phyloP scores from a whole-genome alignment of 179 eudicot genomes.

The Gypsophila paniculata region DNA sequence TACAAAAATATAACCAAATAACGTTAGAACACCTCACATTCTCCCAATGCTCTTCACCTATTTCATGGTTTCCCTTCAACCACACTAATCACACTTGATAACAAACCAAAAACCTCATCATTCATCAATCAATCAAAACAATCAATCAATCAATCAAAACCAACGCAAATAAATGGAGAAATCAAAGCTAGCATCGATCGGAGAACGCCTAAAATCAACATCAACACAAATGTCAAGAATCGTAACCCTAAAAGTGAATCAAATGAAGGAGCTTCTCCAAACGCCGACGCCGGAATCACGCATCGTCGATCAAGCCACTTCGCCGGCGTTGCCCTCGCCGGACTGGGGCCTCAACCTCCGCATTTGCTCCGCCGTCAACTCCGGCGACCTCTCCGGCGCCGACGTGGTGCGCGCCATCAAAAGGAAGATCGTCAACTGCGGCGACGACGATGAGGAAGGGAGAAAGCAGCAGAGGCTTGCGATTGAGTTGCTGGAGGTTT shows the following conservation, averaged over 20 bases:
- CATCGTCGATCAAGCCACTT: slow-evolving; percentile 82
- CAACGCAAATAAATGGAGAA: slow-evolving; percentile 29
- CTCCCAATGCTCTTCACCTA: too few species aligned
- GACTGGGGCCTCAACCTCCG: slow-evolving; percentile 84
- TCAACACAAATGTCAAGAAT: slow-evolving; percentile 62
- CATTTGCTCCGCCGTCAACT: slow-evolving; percentile 61
- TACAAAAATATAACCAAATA: too few species aligned
- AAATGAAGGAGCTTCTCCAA: slow-evolving; percentile 62
- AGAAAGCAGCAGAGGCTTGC: slow-evolving; percentile 39
- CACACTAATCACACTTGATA: too few species aligned
- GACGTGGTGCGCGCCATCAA: slow-evolving; percentile 68
- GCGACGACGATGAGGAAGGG: slow-evolving; percentile 27
- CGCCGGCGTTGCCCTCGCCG: slow-evolving; percentile 50
- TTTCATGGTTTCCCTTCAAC: too few species aligned
- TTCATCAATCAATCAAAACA: not conserved
- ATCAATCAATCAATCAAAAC: not conserved
- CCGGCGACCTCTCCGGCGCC: slow-evolving; percentile 50
- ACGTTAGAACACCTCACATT: too few species aligned
- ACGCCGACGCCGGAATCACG: slow-evolving; percentile 75
- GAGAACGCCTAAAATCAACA: slow-evolving; percentile 63
- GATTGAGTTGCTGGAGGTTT: slow-evolving; percentile 67
- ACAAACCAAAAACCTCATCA: not conserved
- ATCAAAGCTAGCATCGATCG: slow-evolving; percentile 60
- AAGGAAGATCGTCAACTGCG: slow-evolving; percentile 38
- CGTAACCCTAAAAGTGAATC: slow-evolving; percentile 43